Conservation (phyloP, 768 basidiomycete genomes). For the Tricholoma hemisulphureum region DNA sequence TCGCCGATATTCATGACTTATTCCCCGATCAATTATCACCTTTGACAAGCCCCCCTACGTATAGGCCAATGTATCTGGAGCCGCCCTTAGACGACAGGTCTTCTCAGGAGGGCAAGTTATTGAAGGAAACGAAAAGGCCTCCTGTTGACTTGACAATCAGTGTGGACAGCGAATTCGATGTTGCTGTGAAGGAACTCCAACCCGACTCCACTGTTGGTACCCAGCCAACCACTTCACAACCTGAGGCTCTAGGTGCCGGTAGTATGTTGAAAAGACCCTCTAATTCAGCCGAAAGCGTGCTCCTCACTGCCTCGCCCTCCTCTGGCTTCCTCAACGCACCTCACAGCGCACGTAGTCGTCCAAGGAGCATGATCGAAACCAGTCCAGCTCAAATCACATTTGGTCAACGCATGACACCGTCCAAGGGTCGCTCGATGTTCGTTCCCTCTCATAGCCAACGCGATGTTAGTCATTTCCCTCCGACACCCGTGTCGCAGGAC, state of each 20-base stretch:
- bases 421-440: constrained; percentile 37
- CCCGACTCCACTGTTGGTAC: background rate
- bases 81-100: background rate
- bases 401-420: constrained; percentile 38
- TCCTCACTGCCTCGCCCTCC: background rate
- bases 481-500: constrained; percentile 29
- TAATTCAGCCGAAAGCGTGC: background rate
- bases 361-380: constrained; percentile 40
- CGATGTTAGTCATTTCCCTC: constrained; percentile 37
- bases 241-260: background rate
- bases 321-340: constrained; percentile 4
- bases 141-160: background rate
- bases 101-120: constrained; percentile 1
- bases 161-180: background rate
- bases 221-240: background rate
- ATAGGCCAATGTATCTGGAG: constrained; percentile 10
- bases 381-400: constrained; percentile 35
- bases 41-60: constrained; percentile 9
- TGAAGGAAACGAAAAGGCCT: constrained; percentile 9
- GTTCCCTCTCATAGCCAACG: constrained; percentile 31
- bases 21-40: constrained; percentile 23
- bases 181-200: background rate
- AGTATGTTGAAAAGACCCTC: background rate
- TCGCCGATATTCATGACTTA: constrained; percentile 21
- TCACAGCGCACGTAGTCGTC: constrained; percentile 19